Evolutionary conservation across 2,329 filamentous ascomycete genomes (phyloP).

Genomic region (Biscogniauxia mediterranea): DNA sequence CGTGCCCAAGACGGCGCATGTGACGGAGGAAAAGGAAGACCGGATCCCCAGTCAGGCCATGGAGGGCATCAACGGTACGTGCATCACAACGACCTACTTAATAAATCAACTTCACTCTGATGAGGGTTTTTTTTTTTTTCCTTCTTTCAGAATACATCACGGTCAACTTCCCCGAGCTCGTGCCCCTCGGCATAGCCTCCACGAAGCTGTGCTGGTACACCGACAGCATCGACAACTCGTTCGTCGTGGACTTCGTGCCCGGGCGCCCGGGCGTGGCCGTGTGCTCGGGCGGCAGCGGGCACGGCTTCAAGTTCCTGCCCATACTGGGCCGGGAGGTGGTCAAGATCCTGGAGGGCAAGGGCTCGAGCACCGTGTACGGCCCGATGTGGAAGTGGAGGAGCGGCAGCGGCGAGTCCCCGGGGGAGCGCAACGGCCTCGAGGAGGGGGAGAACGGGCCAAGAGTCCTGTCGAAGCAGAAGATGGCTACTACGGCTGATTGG

Average conservation of each 20-base stretch:
- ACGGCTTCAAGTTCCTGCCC: conserved; percentile 34
- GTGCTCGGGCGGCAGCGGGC: conserved; percentile 58
- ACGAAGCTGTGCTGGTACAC: conserved; percentile 43
- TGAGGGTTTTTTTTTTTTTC: no score
- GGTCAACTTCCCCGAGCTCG: conserved; percentile 42
- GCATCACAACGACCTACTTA: no score
- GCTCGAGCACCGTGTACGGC: conserved; percentile 26
- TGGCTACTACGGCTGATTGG: conserved; percentile 28
- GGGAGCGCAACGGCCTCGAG: conserved; percentile 27
- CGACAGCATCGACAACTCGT: conserved; percentile 32
- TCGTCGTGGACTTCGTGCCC: conserved; percentile 43
- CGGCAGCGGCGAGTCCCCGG: not conserved
- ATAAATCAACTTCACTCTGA: not conserved
- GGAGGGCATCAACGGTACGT: conserved; percentile 26
- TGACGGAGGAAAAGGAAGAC: conserved; percentile 19
- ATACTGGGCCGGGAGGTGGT: conserved; percentile 32
- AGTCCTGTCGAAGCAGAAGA: conserved; percentile 27
- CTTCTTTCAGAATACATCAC: conserved; percentile 21
- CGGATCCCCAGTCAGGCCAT: conserved; percentile 22
- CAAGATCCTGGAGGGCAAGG: conserved; percentile 28
- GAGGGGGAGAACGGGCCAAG: conserved; percentile 29
- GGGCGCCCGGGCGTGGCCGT: conserved; percentile 47
- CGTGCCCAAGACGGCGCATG: conserved; percentile 23
- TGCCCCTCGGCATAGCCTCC: conserved; percentile 34
- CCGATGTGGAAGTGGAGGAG: conserved; percentile 31